A percentile compares a stretch with the other conserved stretches of the same genome.
phyloP scores from a whole-genome alignment of 805 yeast species.

The Yamadazyma sp. region DNA sequence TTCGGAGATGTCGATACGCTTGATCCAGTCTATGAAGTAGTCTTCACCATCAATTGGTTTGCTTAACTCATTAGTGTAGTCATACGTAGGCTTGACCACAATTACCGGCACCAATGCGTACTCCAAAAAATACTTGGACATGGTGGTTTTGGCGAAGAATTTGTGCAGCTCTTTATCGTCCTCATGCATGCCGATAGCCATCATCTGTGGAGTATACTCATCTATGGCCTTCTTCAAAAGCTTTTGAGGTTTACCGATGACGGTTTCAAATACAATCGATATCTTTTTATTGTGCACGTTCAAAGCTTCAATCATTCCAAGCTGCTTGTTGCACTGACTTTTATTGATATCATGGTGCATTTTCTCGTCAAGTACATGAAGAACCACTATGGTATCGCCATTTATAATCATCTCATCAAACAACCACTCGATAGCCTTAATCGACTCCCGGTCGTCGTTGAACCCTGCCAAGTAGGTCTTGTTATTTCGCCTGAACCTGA shows the following conservation, averaged over 20 bases:
- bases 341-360: conserved; percentile 27
- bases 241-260: conserved; percentile 42
- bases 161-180: conserved; percentile 23
- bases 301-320: conserved; percentile 32
- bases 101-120: conserved; percentile 47
- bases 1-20: conserved; percentile 23
- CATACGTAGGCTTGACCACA: conserved; percentile 40
- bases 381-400: conserved; percentile 43
- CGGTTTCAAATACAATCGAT: conserved; percentile 40
- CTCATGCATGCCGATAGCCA: conserved; percentile 44
- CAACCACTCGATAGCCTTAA: conserved; percentile 44
- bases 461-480: conserved; percentile 43
- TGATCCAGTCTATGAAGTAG: conserved; percentile 39
- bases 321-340: conserved; percentile 24
- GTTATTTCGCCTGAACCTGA: conserved; percentile 44
- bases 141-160: conserved; percentile 33
- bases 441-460: conserved; percentile 37
- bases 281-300: conserved; percentile 37
- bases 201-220: conserved; percentile 46
- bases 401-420: conserved; percentile 43
- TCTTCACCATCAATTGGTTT: conserved; percentile 31
- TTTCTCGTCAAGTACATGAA: conserved; percentile 44
- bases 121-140: conserved; percentile 41
- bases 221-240: conserved; percentile 38
- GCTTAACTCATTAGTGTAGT: conserved; percentile 28